These are phyloP conservation scores for Massospora cicadina DNA, from an alignment of 371 early-diverging fungal species.

Conservation along the genomic window DNA sequence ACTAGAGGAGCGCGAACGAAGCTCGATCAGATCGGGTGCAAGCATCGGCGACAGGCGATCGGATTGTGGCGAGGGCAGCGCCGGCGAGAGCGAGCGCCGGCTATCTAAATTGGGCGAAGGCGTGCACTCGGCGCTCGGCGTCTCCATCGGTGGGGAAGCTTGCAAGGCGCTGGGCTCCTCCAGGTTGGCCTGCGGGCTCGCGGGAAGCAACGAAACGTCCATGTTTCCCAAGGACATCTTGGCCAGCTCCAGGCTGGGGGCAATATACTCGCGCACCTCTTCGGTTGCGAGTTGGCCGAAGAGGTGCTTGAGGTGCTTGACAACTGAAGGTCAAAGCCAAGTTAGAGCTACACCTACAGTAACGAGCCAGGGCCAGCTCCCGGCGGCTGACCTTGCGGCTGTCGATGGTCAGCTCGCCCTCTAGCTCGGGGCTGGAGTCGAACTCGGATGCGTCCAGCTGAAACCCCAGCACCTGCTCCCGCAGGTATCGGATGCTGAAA, in stretches of 20 bases:
- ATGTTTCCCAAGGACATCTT: constrained; percentile 13
- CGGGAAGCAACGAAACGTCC: neutral
- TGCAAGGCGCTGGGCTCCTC: neutral
- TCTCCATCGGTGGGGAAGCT: constrained; percentile 2
- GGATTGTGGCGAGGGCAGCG: neutral
- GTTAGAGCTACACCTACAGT: neutral
- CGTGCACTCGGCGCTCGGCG: constrained; percentile 1
- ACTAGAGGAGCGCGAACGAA: neutral
- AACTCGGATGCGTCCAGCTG: neutral
- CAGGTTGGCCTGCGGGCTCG: neutral
- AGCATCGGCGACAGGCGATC: neutral
- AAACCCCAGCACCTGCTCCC: neutral
- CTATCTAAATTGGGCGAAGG: neutral
- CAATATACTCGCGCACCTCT: neutral
- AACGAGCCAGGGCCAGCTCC: neutral
- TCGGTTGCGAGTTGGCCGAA: neutral
- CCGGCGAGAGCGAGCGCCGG: neutral
- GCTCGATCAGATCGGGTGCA: constrained; percentile 13
- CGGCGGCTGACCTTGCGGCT: neutral
- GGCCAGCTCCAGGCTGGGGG: constrained; percentile 12
- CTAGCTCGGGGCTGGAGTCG: neutral
- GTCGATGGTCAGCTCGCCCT: neutral
- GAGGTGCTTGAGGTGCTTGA: neutral
- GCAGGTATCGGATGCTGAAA: neutral
- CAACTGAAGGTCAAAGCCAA: neutral